These are phyloP conservation scores for Chaetomium strumarium DNA, from an alignment of 2,329 filamentous ascomycete species.

Conservation along the genomic window DNA sequence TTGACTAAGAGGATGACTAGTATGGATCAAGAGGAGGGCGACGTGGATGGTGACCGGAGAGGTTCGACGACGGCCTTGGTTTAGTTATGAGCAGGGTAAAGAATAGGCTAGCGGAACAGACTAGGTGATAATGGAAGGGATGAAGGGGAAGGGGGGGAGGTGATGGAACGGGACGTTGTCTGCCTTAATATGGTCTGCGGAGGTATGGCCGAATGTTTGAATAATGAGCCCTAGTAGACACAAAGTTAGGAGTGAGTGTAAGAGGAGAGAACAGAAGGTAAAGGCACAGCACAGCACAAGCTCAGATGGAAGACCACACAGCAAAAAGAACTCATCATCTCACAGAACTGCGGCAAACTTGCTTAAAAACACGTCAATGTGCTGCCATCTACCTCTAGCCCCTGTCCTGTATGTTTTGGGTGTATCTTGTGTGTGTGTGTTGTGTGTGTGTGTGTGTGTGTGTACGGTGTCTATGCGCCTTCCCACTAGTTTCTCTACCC, in stretches of 20 bases:
- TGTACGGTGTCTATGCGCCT: not conserved
- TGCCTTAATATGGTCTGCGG: too few relatives aligned
- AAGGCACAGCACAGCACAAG: too few relatives aligned
- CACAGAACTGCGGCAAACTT: not conserved
- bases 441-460: not conserved
- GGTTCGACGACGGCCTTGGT: too few relatives aligned
- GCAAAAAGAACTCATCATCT: too few relatives aligned
- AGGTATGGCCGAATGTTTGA: not conserved
- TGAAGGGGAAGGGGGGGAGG: not conserved
- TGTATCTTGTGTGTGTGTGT: too few relatives aligned
- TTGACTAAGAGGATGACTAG: conserved; percentile 33
- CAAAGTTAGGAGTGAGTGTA: too few relatives aligned
- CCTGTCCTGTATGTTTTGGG: conserved; percentile 6
- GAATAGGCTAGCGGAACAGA: too few relatives aligned
- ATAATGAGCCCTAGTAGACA: not conserved
- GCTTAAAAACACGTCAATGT: not conserved
- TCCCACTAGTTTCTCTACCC: not conserved
- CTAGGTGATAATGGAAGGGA: too few relatives aligned
- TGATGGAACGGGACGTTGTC: not conserved
- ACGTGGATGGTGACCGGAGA: not conserved
- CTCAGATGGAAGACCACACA: too few relatives aligned
- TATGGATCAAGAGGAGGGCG: not conserved
- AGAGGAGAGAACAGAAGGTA: too few relatives aligned
- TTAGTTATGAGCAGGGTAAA: too few relatives aligned
- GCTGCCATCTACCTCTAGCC: conserved; percentile 10